Base-by-base conservation (phyloP, 305 asterid genomes). In the Solanum hybrid region DNA sequence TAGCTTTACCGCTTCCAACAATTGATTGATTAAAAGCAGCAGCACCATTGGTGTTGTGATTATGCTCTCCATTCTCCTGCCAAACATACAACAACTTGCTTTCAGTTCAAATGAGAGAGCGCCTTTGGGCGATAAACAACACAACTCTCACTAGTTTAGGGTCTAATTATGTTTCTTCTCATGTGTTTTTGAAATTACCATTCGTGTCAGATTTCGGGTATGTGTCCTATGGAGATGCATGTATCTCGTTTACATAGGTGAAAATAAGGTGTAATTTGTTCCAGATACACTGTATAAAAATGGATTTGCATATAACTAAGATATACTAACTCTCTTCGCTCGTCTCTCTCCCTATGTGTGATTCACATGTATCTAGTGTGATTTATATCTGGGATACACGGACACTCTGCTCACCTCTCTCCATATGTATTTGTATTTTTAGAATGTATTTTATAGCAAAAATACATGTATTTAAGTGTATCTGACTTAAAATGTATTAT, bases 1-100 rank as follows among this genome's bases (percentile, higher is more conserved):
- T 14, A 39, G 33, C 1, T 78, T 61, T 94, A 96, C 98, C 96
- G 57, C 96, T 95, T 91, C 94, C 98, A 6, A 95, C 93, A 86
- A 93, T 90, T 11, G 96, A 94, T 65, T 91, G 94, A 90, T 51
- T 89, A 39, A 91, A 91, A 68, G 73, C 91, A 68, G 37, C 91
- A 78, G 26, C 92, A 7, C 93, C 93, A 89, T 91, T 93, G 33
- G 89, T 6, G 20, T 93, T 92, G 87, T 92, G 91, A 89, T 91
- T 92, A 89, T 75, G 33, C 29, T 94, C 95, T 20, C 88, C 95
- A 89, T 91, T 90, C 89, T 92, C 98, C 97, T 95, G 95, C 15
- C 45, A 90, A 75, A 88, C 27, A 68, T 41, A 79, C 4, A 22
- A 24, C 27, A 77, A 77, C 81, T 65, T 65, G 27, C 73, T 65